Evolutionary conservation across 371 early-diverging fungal genomes (phyloP), one percentile per base, ranked within the genome.

Genomic region (Capillidium rhysosporum): DNA sequence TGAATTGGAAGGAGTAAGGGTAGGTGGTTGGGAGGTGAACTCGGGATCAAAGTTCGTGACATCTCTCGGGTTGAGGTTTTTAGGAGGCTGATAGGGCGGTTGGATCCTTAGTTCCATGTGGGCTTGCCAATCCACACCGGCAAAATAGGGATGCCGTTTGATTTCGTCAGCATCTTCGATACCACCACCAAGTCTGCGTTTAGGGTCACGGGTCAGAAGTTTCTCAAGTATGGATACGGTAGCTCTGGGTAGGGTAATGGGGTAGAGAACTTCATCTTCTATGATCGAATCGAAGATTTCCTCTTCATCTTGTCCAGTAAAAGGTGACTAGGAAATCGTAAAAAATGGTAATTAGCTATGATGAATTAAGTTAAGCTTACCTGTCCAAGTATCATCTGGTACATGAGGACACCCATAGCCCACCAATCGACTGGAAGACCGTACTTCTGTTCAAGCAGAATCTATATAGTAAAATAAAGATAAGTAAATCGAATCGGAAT

Each of bases 31-130:
- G 24, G 73, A 66, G 7, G 92, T 95, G 54, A 97, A 92, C 68
- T 93, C 93, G 28, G 77, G 76, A 56, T 87, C 97, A 79, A 96
- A 96, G 77, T 93, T 92, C 49, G 92, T 89, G 1, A 84, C 80
- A 65, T 96, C 97, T 20, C 80, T 75, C 23, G 80, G 77, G 14
- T 78, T 75, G 18, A 69, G 66, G 12, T 34, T 34, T 55, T 87
- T 76, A 23, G 69, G 76, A 40, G 98, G 98, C 45, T 73, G 77
- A 69, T 86, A 98, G 1, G 91, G 90, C 25, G 95, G 88, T 3
- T 83, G 69, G 1, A 89, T 71, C 61, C 78, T 71, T 64, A 85
- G 83, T 30, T 79, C 69, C 23, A 86, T 63, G 60, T 95, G 74
- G 31, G 84, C 90, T 54, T 92, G 86, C 92, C 91, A 97, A 63